These are phyloP conservation scores for Jamesozyma lodderae DNA, from an alignment of 805 yeast species.

Conservation along the genomic window DNA sequence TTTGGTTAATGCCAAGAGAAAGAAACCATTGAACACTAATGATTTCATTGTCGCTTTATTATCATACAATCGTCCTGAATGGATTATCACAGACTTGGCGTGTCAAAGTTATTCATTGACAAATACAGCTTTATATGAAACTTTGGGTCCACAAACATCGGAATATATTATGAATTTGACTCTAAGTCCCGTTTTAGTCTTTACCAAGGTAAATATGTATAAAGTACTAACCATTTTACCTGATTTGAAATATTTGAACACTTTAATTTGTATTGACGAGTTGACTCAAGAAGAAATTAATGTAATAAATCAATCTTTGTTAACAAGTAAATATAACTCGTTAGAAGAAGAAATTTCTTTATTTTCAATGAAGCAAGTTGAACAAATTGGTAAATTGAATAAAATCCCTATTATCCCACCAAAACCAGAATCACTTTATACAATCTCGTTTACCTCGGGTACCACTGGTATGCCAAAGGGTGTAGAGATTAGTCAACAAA, in stretches of 20 bases:
- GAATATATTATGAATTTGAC: constrained; percentile 53
- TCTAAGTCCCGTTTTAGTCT: constrained; percentile 51
- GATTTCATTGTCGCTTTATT: constrained; percentile 47
- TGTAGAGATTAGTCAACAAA: constrained; percentile 46
- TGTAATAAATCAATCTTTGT: constrained; percentile 25
- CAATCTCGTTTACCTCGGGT: constrained; percentile 67
- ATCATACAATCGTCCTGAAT: constrained; percentile 53
- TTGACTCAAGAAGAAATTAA: constrained; percentile 30
- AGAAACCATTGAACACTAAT: constrained; percentile 22
- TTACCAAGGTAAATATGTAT: constrained; percentile 43
- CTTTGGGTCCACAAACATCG: constrained; percentile 51
- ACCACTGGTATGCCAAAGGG: constrained; percentile 74
- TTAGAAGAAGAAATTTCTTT: constrained; percentile 33
- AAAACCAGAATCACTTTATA: constrained; percentile 42
- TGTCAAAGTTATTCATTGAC: constrained; percentile 48
- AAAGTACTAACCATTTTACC: constrained; percentile 40
- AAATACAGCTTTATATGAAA: constrained; percentile 49
- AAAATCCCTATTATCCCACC: constrained; percentile 41
- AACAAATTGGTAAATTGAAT: constrained; percentile 35
- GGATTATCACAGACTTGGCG: constrained; percentile 64
- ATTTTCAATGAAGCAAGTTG: constrained; percentile 34
- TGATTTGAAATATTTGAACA: constrained; percentile 35
- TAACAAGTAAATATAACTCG: constrained; percentile 20
- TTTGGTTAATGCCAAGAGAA: constrained; percentile 33
- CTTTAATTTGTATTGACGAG: constrained; percentile 49